Evolutionary conservation across 2,329 filamentous ascomycete genomes (phyloP).

Genomic region (Pezizomycotina sp.): DNA sequence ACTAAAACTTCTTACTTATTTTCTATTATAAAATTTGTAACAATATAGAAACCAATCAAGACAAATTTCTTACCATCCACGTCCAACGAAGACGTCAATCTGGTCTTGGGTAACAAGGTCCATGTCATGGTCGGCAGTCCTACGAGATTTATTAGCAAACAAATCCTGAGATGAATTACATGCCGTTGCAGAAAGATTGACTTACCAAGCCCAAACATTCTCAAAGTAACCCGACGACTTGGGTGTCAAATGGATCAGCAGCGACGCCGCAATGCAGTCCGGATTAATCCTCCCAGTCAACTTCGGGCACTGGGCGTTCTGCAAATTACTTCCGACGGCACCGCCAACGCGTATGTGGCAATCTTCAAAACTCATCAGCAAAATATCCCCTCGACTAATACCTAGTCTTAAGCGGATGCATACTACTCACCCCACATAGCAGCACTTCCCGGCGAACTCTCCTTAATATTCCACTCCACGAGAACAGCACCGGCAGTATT

Average conservation of each 20-base stretch:
- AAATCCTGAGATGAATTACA: background rate
- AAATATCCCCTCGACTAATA: constrained; percentile 1
- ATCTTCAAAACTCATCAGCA: constrained; percentile 8
- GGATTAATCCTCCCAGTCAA: constrained; percentile 26
- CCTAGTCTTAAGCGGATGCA: constrained; percentile 1
- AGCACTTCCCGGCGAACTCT: constrained; percentile 29
- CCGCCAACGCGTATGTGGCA: constrained; percentile 29
- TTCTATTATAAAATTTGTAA: no score
- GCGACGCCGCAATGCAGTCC: constrained; percentile 30
- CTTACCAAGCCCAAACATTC: constrained; percentile 34
- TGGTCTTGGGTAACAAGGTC: constrained; percentile 22
- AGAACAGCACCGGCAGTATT: constrained; percentile 50
- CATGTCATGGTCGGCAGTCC: constrained; percentile 31
- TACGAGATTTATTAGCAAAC: background rate
- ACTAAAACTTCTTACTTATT: no score
- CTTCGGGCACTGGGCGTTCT: constrained; percentile 33
- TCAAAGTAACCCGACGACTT: constrained; percentile 31
- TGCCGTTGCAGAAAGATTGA: constrained; percentile 6
- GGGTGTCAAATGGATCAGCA: constrained; percentile 30
- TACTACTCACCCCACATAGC: constrained; percentile 46
- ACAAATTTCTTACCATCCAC: no score
- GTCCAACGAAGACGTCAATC: constrained; percentile 27
- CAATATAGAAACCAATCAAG: no score
- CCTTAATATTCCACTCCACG: constrained; percentile 55
- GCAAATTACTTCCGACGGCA: constrained; percentile 30